Evolutionary conservation across 1,284 basidiomycete species (phyloP).

Genomic region (Xerocomus minutiporus): DNA sequence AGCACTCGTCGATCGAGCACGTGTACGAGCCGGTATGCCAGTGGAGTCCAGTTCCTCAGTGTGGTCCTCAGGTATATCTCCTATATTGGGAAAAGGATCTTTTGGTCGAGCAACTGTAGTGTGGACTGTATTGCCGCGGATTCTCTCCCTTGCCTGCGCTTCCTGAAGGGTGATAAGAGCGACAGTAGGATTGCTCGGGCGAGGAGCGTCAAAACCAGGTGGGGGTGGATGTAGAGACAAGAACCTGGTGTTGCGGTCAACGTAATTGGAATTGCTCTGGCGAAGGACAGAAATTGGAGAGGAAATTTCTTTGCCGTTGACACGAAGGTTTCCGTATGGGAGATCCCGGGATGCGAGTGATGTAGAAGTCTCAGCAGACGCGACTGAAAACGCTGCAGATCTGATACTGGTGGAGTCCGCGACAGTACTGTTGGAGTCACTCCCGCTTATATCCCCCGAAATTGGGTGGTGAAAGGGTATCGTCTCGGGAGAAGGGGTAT

Average conservation of each 20-base stretch:
- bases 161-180: slow-evolving; percentile 71
- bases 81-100: slow-evolving; percentile 30
- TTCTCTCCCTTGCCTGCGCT: slow-evolving; percentile 53
- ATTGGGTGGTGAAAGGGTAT: slow-evolving; percentile 23
- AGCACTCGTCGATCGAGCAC: slow-evolving; percentile 58
- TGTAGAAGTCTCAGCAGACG: slow-evolving; percentile 44
- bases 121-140: slow-evolving; percentile 48
- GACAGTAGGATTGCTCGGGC: slow-evolving; percentile 54
- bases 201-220: slow-evolving; percentile 31
- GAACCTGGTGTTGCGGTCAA: slow-evolving; percentile 34
- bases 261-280: slow-evolving; percentile 23
- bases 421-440: slow-evolving; percentile 53
- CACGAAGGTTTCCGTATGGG: slow-evolving; percentile 30
- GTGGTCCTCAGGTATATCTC: slow-evolving; percentile 24
- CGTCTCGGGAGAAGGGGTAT: slow-evolving; percentile 35
- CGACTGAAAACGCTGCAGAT: slow-evolving; percentile 38
- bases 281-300: slow-evolving; percentile 42
- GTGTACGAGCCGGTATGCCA: slow-evolving; percentile 31
- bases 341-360: slow-evolving; percentile 39
- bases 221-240: slow-evolving; percentile 33
- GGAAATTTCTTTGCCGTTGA: slow-evolving; percentile 50
- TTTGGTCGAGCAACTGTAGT: slow-evolving; percentile 26
- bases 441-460: slow-evolving; percentile 34
- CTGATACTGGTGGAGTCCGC: slow-evolving; percentile 47
- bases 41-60: slow-evolving; percentile 17